These are phyloP conservation scores for Tylopilus sp. DNA, from an alignment of 1,284 basidiomycete species.

Conservation along the genomic window DNA sequence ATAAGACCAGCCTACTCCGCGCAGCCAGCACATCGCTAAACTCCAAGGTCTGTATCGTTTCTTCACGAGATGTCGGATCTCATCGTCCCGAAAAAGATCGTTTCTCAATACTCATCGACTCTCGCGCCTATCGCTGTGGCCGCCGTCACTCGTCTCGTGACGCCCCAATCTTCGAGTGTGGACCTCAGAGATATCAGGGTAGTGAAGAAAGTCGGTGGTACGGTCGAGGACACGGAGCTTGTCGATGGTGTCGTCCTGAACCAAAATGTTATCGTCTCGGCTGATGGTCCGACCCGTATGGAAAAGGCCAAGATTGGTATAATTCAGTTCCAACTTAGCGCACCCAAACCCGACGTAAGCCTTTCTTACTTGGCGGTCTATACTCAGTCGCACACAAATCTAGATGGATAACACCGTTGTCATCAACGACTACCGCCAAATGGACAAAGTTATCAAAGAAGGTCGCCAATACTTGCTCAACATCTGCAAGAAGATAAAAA, in stretches of 20 bases:
- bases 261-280: slow-evolving; percentile 88
- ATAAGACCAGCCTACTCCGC: slow-evolving; percentile 82
- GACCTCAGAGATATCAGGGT: slow-evolving; percentile 95
- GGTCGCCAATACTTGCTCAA: slow-evolving; percentile 97
- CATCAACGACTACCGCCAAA: slow-evolving; percentile 99
- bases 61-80: slow-evolving; percentile 2
- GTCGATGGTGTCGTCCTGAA: slow-evolving; percentile 96
- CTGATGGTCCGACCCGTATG: slow-evolving; percentile 91
- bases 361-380: neutral
- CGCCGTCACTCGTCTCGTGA: slow-evolving; percentile 89
- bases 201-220: slow-evolving; percentile 98
- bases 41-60: slow-evolving; percentile 69
- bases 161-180: slow-evolving; percentile 86
- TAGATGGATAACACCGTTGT: slow-evolving; percentile 99
- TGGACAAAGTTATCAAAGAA: slow-evolving; percentile 99
- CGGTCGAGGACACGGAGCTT: slow-evolving; percentile 98
- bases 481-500: slow-evolving; percentile 99
- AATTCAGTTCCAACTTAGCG: slow-evolving; percentile 97
- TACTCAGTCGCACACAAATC: neutral
- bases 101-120: slow-evolving; percentile 97
- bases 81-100: slow-evolving; percentile 61
- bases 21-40: slow-evolving; percentile 96
- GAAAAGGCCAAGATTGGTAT: slow-evolving; percentile 99
- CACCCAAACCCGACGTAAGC: slow-evolving; percentile 95
- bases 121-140: slow-evolving; percentile 96